A percentile compares a stretch with the other conserved stretches of the same genome.
Conservation (phyloP, 139 green algal species). For the Picochlorum sp. region DNA sequence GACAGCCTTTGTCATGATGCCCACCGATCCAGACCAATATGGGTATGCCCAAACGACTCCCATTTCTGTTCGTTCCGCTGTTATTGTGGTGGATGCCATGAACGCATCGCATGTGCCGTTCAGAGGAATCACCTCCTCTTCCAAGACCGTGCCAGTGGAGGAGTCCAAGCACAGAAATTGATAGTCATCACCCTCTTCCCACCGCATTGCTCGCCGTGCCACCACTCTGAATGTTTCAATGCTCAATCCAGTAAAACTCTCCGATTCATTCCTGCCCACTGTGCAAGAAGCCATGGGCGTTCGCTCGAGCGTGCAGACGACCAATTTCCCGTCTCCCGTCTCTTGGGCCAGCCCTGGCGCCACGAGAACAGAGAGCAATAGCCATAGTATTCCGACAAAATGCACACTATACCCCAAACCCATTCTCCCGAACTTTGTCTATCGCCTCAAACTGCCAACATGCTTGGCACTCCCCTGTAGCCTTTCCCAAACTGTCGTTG, state of each 20-base stretch:
- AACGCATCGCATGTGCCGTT: conserved; percentile 6
- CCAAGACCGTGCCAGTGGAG: background rate
- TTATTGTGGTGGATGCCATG: background rate
- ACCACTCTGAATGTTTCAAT: conserved; percentile 8
- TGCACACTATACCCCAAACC: no score
- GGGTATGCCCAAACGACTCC: conserved; percentile 5
- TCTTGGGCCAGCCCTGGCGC: no score
- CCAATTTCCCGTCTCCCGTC: no score
- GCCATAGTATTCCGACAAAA: no score
- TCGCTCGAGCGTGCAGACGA: conserved; percentile 8
- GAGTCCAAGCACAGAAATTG: conserved; percentile 1
- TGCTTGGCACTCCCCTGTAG: no score
- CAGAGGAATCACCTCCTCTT: background rate
- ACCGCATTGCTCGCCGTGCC: background rate
- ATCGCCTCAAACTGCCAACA: no score
- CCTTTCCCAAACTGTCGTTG: no score
- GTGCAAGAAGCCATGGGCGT: conserved; percentile 10
- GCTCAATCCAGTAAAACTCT: background rate
- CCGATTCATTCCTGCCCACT: background rate
- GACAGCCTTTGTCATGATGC: conserved; percentile 3
- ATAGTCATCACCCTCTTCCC: conserved; percentile 8
- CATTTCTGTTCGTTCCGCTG: conserved; percentile 6
- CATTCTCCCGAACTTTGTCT: no score
- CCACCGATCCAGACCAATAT: background rate
- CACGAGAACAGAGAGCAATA: no score